A percentile compares a stretch with the other conserved stretches of the same genome.
These are phyloP conservation scores for Aaosphaeria arxii DNA, from an alignment of 2,329 filamentous ascomycete species.

Conservation along the genomic window DNA sequence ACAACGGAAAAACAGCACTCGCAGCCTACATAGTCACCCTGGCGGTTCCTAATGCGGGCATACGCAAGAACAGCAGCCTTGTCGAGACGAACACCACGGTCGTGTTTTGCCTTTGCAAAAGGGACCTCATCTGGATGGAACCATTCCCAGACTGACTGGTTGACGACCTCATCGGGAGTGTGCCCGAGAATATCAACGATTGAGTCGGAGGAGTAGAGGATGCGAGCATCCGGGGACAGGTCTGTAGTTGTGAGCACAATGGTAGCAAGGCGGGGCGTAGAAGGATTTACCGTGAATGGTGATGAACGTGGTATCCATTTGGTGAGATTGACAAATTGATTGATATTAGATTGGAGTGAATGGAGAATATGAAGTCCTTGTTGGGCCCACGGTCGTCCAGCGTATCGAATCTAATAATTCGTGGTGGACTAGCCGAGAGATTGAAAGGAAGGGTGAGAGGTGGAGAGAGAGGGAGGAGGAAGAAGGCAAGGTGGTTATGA, in stretches of 20 bases:
- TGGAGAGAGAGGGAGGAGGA: neutral
- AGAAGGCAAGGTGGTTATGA: too few relatives aligned
- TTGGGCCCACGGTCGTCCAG: too few relatives aligned
- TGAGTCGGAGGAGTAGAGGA: conserved; percentile 81
- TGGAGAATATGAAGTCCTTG: neutral
- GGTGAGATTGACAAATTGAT: conserved; percentile 4
- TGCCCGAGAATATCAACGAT: conserved; percentile 81
- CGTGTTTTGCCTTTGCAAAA: conserved; percentile 70
- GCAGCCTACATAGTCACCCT: conserved; percentile 72
- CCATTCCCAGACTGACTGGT: conserved; percentile 78
- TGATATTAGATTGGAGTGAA: neutral
- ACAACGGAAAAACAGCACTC: conserved; percentile 90
- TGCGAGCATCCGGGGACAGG: conserved; percentile 69
- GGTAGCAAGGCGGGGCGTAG: neutral
- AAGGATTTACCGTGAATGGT: conserved; percentile 73
- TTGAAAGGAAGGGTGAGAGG: neutral
- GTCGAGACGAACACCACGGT: conserved; percentile 70
- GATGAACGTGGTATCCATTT: conserved; percentile 79
- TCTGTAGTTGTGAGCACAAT: conserved; percentile 49
- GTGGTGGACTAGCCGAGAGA: conserved; percentile 13
- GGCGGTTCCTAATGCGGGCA: conserved; percentile 65
- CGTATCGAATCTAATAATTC: conserved; percentile 39
- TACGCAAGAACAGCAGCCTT: conserved; percentile 84
- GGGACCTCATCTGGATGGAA: conserved; percentile 81
- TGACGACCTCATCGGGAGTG: conserved; percentile 69